Conservation (phyloP, 208 protist genomes). For the Crithidia thermophila region DNA sequence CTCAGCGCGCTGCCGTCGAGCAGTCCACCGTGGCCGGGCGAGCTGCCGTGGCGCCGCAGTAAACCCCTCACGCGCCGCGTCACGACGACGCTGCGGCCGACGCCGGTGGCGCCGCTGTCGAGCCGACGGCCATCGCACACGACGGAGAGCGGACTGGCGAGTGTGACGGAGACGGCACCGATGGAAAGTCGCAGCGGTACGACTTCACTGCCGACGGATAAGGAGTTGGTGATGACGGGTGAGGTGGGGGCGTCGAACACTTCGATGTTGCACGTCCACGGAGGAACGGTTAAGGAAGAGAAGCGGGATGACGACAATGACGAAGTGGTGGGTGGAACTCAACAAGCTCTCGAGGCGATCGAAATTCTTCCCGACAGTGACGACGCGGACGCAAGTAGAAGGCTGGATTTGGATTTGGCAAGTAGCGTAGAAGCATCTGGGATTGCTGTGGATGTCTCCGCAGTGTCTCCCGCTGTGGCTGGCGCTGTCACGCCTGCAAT, state of each 20-base stretch:
- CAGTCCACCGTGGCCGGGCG: conserved; percentile 1
- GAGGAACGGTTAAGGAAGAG: no score
- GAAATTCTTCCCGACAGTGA: no score
- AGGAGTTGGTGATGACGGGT: no score
- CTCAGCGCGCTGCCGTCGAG: neutral
- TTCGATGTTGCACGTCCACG: no score
- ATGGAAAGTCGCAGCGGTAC: neutral
- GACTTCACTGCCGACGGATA: neutral
- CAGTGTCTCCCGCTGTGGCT: no score
- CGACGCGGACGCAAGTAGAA: no score
- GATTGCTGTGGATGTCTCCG: neutral
- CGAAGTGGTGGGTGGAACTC: no score
- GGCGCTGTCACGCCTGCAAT: no score
- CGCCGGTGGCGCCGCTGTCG: neutral
- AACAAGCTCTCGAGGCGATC: no score
- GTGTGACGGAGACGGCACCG: neutral
- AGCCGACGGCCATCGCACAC: neutral
- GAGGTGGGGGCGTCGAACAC: no score
- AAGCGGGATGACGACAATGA: no score
- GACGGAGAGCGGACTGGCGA: neutral
- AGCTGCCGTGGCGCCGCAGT: conserved; percentile 8
- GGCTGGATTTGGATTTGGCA: no score
- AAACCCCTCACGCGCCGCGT: conserved; percentile 11
- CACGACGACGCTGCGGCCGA: neutral
- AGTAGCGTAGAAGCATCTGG: neutral